Conservation (phyloP, 148 eudicot genomes). For the Fagopyrum homotropicum region DNA sequence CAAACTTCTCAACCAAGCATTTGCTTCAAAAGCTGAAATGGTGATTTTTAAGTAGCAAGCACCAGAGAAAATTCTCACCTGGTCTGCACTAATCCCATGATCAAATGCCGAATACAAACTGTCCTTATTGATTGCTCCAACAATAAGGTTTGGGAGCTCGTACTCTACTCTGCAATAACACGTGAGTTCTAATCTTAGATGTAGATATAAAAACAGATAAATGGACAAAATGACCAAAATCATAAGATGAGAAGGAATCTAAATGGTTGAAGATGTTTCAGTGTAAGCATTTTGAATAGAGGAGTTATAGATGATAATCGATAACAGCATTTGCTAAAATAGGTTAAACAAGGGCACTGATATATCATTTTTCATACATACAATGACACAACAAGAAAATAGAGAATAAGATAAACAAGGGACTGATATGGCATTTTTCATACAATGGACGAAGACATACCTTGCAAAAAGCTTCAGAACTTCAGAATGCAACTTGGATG, state of each 20-base stretch:
- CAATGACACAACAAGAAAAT: not conserved
- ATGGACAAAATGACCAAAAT: not conserved
- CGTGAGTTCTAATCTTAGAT: not conserved
- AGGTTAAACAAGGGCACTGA: no score
- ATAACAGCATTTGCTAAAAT: not conserved
- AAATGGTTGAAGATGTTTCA: not conserved
- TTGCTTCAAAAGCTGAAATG: not conserved
- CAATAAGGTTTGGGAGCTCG: conserved; percentile 91
- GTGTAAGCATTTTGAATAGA: not conserved
- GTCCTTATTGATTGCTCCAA: conserved; percentile 74
- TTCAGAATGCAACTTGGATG: conserved; percentile 87
- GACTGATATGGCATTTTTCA: not conserved
- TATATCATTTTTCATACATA: not conserved
- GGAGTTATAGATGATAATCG: not conserved
- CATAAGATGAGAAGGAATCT: not conserved
- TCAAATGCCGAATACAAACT: conserved; percentile 79
- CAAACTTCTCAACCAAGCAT: not conserved
- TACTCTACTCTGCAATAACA: conserved; percentile 60
- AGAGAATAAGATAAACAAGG: not conserved
- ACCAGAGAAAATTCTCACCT: conserved; percentile 30
- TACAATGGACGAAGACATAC: conserved; percentile 24
- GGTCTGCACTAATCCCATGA: conserved; percentile 86
- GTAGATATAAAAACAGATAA: not conserved
- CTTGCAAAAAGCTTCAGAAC: conserved; percentile 92
- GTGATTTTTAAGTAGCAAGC: not conserved